Evolutionary conservation across 106 monocot genomes (phyloP), one percentile per base, ranked within the genome.

Genomic region (Alisma plantagoaquatica): DNA sequence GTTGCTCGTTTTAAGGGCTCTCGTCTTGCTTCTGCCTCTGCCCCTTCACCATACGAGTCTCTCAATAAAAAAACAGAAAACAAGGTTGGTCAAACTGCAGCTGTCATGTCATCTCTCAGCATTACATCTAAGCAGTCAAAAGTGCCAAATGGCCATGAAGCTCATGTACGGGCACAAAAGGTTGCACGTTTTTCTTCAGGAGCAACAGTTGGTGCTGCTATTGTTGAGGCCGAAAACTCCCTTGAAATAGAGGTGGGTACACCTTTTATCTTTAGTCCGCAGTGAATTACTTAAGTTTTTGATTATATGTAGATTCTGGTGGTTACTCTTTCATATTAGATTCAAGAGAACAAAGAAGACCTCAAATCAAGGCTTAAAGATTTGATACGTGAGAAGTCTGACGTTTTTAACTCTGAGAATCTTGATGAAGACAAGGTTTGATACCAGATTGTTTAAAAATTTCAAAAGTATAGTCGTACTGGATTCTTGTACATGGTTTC

Each of bases 181-280:
- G 67, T 72, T 49, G 59, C 89, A 38, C 76, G 90, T 4, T 7
- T 73, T 27, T 82, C 77, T 10, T 63, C 73, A 45, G 84, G 78
- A 29, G 68, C 82, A 41, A 79, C 77, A 41, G 46, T 98, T 41
- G 84, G 80, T 44, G 84, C 88, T 57, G 98, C 98, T 10, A 75
- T 98, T 72, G 84, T 90, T 57, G 84, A 85, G 60, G 98, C 90
- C 58, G 98, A 98, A 66, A 79, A 82, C 65, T 75, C 62, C 60
- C 78, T 98, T 41, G 85, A 98, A 49, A 54, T 50, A 27, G 75
- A 88, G 41, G 88, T 89, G 77, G 72, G 56, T 57, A n/a, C n/a
- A n/a, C 23, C 17, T 31, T 25, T 23, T 61, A 55, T 46, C 19
- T 73, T 11, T 3, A 21, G 5, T 43, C 16, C 43, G 54, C 30